Conservation (phyloP, 2,329 filamentous ascomycete species). For the Pseudodiploospora longispora region DNA sequence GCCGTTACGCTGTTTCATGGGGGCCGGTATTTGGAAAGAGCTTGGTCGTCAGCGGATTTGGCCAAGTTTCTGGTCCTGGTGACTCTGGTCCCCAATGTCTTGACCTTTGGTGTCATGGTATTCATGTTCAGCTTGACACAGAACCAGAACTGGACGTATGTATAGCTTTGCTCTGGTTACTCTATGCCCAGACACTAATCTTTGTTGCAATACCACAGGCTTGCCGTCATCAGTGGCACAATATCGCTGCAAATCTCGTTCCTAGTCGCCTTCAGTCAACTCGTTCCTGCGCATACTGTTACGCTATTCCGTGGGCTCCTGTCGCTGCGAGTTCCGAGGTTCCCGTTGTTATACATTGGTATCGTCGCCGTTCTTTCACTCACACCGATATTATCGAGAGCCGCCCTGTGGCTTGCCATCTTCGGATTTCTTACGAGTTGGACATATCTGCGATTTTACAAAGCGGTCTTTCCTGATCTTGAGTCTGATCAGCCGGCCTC, state of each 20-base stretch:
- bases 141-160: slow-evolving; percentile 62
- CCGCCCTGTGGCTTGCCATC: slow-evolving; percentile 69
- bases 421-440: slow-evolving; percentile 82
- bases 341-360: slow-evolving; percentile 66
- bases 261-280: slow-evolving; percentile 94
- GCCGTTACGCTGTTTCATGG: slow-evolving; percentile 79
- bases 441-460: slow-evolving; percentile 96
- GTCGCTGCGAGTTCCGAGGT: slow-evolving; percentile 73
- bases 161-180: slow-evolving; percentile 10
- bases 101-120: slow-evolving; percentile 66
- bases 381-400: slow-evolving; percentile 54
- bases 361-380: slow-evolving; percentile 57
- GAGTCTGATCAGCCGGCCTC: slow-evolving; percentile 51
- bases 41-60: slow-evolving; percentile 88
- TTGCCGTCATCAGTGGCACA: slow-evolving; percentile 79
- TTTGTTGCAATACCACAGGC: slow-evolving; percentile 33
- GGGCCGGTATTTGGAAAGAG: slow-evolving; percentile 88
- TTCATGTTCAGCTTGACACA: slow-evolving; percentile 64
- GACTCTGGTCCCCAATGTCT: slow-evolving; percentile 69
- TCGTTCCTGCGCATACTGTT: slow-evolving; percentile 93
- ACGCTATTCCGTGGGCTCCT: slow-evolving; percentile 83
- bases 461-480: slow-evolving; percentile 62
- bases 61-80: slow-evolving; percentile 79
- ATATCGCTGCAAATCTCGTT: slow-evolving; percentile 87
- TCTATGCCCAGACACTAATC: not conserved